Evolutionary conservation across 768 basidiomycete species (phyloP), one percentile per base, ranked within the genome.

Genomic region (Lactarius psammicola): DNA sequence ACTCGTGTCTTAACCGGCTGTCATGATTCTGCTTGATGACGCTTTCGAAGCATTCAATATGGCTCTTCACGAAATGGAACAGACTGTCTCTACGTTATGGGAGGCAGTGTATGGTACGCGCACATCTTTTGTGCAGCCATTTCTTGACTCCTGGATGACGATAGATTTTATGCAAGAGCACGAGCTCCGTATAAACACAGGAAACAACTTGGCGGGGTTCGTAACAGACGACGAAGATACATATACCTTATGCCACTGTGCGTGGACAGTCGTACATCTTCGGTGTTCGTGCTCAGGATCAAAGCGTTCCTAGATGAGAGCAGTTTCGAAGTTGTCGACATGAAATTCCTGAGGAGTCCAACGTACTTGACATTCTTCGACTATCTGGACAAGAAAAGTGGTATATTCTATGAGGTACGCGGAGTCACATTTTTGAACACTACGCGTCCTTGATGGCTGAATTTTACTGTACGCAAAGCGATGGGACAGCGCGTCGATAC

Each of bases 1-100:
- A 44, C 42, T 3, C n/a, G 42, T 30, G 31, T 13, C 20, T 8
- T 30, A 23, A 51, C 7, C 8, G n/a, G 49, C 9, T 15, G n/a
- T 28, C 36, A 1, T 60, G 17, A 34, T 28, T 8, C 56, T 17
- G n/a, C 10, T 28, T 33, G 36, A 20, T 23, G 20, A 53, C 63
- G 63, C 13, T 65, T 18, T 78, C 77, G 68, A 38, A 68, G 85
- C 82, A 11, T 93, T 90, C 77, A 89, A 87, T 0, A 80, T 92
- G 44, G 85, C 88, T 0, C 78, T 91, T 65, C 87, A 84, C 72
- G 90, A 92, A 72, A 89, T 86, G 70, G 80, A 83, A 58, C 83
- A 84, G 57, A 91, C 90, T 2, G 89, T 92, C 42, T 83, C 84
- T 7, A 87, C 86, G 0, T 78, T 94, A 0, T 94, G 90, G 90